Evolutionary conservation across 176 grass and related monocot genomes (phyloP).

Genomic region (Paspalum vaginatum): DNA sequence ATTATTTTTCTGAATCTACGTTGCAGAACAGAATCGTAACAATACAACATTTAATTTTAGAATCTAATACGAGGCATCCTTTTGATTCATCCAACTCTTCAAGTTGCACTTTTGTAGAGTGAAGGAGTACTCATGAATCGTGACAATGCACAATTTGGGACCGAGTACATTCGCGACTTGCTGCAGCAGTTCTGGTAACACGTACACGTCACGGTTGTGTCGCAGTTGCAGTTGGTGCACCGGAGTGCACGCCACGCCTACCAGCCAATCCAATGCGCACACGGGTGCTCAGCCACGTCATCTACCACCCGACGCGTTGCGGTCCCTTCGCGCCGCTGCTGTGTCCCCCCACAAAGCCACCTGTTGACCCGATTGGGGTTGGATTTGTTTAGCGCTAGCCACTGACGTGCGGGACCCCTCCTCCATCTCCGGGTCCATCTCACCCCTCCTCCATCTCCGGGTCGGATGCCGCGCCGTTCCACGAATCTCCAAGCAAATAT

Average conservation of each 20-base stretch:
- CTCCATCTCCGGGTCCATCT: not conserved
- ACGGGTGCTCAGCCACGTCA: slow-evolving; percentile 10
- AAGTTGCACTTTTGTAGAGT: too few relatives aligned
- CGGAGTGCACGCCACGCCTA: slow-evolving; percentile 34
- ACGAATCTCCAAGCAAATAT: slow-evolving; percentile 30
- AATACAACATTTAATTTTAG: too few relatives aligned
- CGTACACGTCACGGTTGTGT: slow-evolving; percentile 7
- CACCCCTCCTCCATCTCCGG: not conserved
- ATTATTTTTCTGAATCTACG: too few relatives aligned
- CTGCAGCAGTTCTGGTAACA: not conserved
- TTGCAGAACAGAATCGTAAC: too few relatives aligned
- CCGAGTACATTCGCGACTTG: too few relatives aligned
- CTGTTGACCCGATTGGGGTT: not conserved
- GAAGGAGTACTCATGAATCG: too few relatives aligned
- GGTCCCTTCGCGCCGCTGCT: not conserved
- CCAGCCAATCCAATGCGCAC: slow-evolving; percentile 8
- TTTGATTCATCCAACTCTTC: too few relatives aligned
- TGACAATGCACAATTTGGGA: too few relatives aligned
- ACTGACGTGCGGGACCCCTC: not conserved
- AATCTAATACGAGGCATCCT: too few relatives aligned
- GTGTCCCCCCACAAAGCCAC: not conserved
- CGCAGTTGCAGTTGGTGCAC: not conserved
- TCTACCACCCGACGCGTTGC: not conserved
- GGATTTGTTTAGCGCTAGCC: fast-evolving
- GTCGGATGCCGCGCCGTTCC: not conserved